phyloP scores from a whole-genome alignment of 176 grass and related monocot genomes.

The Triticum urartu region DNA sequence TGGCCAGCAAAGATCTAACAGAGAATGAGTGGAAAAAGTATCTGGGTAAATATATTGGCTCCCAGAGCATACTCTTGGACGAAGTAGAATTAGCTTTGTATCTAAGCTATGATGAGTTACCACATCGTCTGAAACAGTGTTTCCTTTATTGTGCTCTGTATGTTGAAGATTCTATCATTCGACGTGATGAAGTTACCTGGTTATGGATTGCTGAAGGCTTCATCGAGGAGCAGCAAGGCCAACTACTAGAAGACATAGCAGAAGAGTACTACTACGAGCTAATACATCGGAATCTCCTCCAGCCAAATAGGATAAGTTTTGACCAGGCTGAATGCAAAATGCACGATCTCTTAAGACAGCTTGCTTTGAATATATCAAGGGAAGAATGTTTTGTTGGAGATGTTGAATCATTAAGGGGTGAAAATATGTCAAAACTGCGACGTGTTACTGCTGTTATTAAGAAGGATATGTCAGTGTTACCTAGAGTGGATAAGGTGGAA shows the following conservation, averaged over 20 bases:
- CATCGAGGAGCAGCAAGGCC: neutral
- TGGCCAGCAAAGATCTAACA: neutral
- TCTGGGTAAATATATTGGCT: conserved; percentile 1
- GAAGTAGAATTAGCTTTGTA: conserved; percentile 13
- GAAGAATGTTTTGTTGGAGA: no score
- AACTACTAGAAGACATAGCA: neutral
- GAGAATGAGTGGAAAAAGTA: conserved; percentile 27
- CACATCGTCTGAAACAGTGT: conserved; percentile 27
- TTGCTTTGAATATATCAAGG: no score
- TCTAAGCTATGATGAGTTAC: conserved; percentile 45
- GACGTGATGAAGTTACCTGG: neutral
- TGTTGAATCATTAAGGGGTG: no score
- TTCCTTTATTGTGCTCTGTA: conserved; percentile 39
- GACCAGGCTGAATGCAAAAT: no score
- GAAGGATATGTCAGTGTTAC: no score
- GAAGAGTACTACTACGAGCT: no score
- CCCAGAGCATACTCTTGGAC: neutral
- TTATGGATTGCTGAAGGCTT: conserved; percentile 34
- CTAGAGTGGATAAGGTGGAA: no score
- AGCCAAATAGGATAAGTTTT: no score
- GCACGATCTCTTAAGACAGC: no score
- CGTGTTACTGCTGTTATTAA: no score
- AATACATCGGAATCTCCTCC: no score
- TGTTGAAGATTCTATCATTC: neutral
- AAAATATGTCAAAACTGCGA: no score